Evolutionary conservation across 768 basidiomycete species (phyloP).

Genomic region (Gelatoporia subvermispora): DNA sequence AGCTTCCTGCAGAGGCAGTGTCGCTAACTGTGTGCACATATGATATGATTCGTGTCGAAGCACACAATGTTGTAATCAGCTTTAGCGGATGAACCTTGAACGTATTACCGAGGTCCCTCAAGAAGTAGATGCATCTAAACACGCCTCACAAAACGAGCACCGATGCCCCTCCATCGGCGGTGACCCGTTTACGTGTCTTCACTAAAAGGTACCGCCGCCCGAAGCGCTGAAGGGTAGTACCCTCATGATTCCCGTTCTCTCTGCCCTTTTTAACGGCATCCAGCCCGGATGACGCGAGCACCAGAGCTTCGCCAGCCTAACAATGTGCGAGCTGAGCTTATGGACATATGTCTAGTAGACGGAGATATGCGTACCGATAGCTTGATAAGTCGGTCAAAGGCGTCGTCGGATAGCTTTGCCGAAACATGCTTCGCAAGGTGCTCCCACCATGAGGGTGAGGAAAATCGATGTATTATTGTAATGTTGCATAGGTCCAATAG

Average conservation of each 20-base stretch:
- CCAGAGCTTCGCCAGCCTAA: not conserved
- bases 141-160: slow-evolving; percentile 4
- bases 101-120: too few relatives aligned
- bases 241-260: not conserved
- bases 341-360: too few relatives aligned
- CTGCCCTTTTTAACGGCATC: too few relatives aligned
- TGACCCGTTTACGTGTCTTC: slow-evolving; percentile 11
- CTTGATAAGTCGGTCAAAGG: slow-evolving; percentile 60
- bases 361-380: slow-evolving; percentile 61
- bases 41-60: too few relatives aligned
- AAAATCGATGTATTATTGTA: slow-evolving; percentile 64
- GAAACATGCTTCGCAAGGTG: slow-evolving; percentile 68
- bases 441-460: slow-evolving; percentile 72
- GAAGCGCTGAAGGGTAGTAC: slow-evolving; percentile 13
- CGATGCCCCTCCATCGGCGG: slow-evolving; percentile 11
- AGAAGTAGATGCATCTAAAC: too few relatives aligned
- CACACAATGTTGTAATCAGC: too few relatives aligned
- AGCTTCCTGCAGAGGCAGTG: too few relatives aligned
- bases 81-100: too few relatives aligned
- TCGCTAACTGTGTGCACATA: too few relatives aligned
- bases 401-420: slow-evolving; percentile 50
- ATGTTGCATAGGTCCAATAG: slow-evolving; percentile 64
- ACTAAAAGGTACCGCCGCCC: slow-evolving; percentile 9
- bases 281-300: too few relatives aligned
- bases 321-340: too few relatives aligned